Evolutionary conservation across 495 filamentous ascomycete genomes (phyloP).

Genomic region (Tuber microsphaerosporum): DNA sequence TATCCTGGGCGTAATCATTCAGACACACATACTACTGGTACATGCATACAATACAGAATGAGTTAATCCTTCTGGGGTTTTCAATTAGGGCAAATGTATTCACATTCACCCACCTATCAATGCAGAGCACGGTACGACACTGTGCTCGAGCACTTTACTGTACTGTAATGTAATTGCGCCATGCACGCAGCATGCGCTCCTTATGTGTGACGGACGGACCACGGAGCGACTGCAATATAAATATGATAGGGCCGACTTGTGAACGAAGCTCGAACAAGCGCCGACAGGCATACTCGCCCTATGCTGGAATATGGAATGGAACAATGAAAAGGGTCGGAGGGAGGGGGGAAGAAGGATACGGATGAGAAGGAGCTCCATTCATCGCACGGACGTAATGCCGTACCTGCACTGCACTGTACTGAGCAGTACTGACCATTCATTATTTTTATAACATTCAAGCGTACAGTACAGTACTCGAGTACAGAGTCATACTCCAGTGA

Average conservation of each 20-base stretch:
- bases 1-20: background rate
- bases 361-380: no score
- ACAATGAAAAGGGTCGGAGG: no score
- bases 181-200: background rate
- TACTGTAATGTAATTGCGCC: slow-evolving; percentile 1
- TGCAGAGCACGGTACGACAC: background rate
- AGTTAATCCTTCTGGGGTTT: background rate
- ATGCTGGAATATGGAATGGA: background rate
- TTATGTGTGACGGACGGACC: background rate
- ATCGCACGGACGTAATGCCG: no score
- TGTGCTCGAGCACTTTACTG: background rate
- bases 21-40: background rate
- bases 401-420: no score
- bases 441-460: no score
- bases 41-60: background rate
- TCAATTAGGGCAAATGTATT: background rate
- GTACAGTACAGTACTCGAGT: no score
- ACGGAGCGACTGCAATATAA: background rate
- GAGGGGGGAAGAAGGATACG: no score
- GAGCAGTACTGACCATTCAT: no score
- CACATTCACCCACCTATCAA: background rate
- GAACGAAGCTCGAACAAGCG: background rate
- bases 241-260: background rate
- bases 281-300: background rate
- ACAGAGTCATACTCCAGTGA: no score